These are phyloP conservation scores for Tricharina praecox DNA, from an alignment of 495 filamentous ascomycete genomes.

Conservation along the genomic window DNA sequence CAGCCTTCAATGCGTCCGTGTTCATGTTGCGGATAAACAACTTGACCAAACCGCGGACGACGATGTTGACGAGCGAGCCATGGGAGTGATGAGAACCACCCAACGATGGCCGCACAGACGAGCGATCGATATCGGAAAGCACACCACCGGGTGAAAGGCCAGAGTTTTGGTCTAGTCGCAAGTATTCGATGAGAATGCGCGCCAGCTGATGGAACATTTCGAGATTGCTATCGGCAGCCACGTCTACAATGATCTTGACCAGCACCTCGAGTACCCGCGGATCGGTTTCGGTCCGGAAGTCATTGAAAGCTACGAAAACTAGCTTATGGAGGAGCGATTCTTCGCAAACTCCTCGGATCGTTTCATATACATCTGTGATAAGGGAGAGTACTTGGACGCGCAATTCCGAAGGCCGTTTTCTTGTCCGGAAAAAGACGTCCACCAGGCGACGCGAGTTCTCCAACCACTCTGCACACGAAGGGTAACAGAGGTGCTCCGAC, in stretches of 20 bases:
- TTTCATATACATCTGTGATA: slow-evolving; percentile 30
- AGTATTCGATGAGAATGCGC: slow-evolving; percentile 30
- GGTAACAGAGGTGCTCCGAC: slow-evolving; percentile 49
- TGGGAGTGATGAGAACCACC: no score
- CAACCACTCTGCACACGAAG: slow-evolving; percentile 51
- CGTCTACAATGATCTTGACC: slow-evolving; percentile 30
- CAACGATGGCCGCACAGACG: not conserved
- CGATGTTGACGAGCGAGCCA: slow-evolving; percentile 35
- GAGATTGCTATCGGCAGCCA: slow-evolving; percentile 37
- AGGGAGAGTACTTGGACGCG: slow-evolving; percentile 45
- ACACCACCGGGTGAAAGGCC: not conserved
- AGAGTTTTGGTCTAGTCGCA: slow-evolving; percentile 8
- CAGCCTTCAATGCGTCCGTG: slow-evolving; percentile 35
- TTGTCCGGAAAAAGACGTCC: slow-evolving; percentile 47
- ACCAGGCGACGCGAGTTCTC: slow-evolving; percentile 44
- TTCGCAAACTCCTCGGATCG: slow-evolving; percentile 50
- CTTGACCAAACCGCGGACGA: slow-evolving; percentile 38
- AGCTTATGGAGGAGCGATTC: slow-evolving; percentile 30
- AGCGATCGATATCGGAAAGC: not conserved
- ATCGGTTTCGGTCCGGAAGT: slow-evolving; percentile 34
- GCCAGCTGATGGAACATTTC: slow-evolving; percentile 38
- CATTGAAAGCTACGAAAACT: slow-evolving; percentile 30
- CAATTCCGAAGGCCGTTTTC: slow-evolving; percentile 44
- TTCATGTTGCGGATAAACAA: slow-evolving; percentile 47
- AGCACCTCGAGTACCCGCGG: slow-evolving; percentile 35